Percentiles rank a stretch among this genome's conserved stretches.
Evolutionary conservation across 2,329 filamentous ascomycete species (phyloP).

Genomic region (Coniochaeta hoffmannii): DNA sequence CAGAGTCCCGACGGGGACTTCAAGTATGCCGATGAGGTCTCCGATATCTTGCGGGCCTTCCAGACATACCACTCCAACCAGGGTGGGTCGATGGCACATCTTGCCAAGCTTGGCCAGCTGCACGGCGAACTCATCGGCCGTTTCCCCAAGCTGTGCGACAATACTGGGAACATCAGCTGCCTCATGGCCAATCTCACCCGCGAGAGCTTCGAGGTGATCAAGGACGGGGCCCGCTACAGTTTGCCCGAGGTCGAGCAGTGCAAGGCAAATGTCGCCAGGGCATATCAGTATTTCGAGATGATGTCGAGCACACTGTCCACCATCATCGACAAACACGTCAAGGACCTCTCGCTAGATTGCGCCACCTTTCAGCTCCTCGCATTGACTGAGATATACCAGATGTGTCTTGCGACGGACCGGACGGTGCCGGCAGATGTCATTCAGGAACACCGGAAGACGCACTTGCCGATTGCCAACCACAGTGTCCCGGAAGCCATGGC

Average conservation of each 20-base stretch:
- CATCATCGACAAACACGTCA: conserved; percentile 45
- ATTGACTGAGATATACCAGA: conserved; percentile 36
- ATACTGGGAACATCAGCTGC: conserved; percentile 29
- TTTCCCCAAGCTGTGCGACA: conserved; percentile 39
- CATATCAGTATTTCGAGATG: conserved; percentile 33
- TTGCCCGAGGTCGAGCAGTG: conserved; percentile 1
- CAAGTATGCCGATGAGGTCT: conserved; percentile 22
- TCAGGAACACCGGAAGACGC: conserved; percentile 20
- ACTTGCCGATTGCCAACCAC: conserved; percentile 29
- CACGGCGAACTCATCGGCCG: conserved; percentile 32
- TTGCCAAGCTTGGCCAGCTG: conserved; percentile 34
- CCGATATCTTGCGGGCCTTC: conserved; percentile 37
- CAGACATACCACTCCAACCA: conserved; percentile 21
- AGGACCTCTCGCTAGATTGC: conserved; percentile 39
- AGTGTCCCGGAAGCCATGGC: conserved; percentile 43
- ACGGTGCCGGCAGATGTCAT: conserved; percentile 25
- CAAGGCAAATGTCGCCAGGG: conserved; percentile 9
- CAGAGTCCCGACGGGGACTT: conserved; percentile 13
- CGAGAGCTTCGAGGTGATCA: conserved; percentile 18
- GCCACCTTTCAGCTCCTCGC: conserved; percentile 29
- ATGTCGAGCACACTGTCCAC: conserved; percentile 22
- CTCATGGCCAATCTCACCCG: conserved; percentile 24
- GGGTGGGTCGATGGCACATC: conserved; percentile 32
- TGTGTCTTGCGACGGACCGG: conserved; percentile 29
- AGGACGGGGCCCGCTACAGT: conserved; percentile 4